phyloP scores from a whole-genome alignment of 2,329 filamentous ascomycete species.

The Apiospora phragmitis region DNA sequence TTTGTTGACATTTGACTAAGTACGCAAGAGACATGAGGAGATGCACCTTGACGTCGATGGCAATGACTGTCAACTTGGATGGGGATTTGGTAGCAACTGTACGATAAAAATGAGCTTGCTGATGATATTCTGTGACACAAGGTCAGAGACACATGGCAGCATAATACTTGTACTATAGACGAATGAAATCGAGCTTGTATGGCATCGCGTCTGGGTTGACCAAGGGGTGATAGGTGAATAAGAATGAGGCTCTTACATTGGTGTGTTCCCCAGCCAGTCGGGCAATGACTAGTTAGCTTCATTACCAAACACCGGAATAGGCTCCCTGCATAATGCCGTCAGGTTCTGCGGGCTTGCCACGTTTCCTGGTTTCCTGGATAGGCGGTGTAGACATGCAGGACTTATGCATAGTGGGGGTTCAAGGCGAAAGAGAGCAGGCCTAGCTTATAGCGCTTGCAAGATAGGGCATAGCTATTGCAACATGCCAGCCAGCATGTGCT shows the following conservation, averaged over 20 bases:
- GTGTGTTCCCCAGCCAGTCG: too few species aligned
- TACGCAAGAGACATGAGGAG: background rate
- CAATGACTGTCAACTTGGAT: background rate
- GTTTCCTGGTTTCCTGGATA: background rate
- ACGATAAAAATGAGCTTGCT: background rate
- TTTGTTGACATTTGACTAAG: too few species aligned
- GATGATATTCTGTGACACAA: background rate
- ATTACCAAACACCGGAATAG: background rate
- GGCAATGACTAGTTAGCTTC: background rate
- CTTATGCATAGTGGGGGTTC: background rate
- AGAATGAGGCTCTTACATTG: too few species aligned
- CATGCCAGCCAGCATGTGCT: too few species aligned
- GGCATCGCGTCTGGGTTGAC: background rate
- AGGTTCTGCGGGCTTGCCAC: background rate
- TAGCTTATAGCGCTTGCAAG: background rate
- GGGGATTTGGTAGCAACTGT: background rate
- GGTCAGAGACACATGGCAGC: background rate
- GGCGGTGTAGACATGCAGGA: constrained; percentile 1
- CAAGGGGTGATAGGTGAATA: background rate
- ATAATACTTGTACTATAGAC: background rate
- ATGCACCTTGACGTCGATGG: background rate
- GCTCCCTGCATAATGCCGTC: background rate
- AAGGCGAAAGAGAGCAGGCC: background rate
- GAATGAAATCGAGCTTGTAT: background rate
- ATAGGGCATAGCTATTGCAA: background rate